Evolutionary conservation across 495 filamentous ascomycete species (phyloP).

Genomic region (Talaromyces wortmannii): DNA sequence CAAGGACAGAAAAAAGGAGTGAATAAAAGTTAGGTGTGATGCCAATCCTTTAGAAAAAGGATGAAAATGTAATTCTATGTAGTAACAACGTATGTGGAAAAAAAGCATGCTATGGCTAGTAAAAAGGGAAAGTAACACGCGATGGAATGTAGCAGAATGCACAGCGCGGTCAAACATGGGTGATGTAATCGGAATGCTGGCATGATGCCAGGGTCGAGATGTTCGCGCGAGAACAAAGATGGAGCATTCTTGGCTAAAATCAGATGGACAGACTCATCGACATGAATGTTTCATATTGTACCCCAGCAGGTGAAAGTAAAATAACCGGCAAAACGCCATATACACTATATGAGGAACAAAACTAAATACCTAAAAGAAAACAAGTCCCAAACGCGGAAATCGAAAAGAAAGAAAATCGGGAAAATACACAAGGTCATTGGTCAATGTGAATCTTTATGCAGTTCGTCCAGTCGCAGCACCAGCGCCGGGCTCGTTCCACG

Average conservation of each 20-base stretch:
- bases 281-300: not conserved
- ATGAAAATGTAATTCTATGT: too few species aligned
- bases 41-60: too few species aligned
- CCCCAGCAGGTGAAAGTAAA: too few species aligned
- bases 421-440: not conserved
- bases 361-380: not conserved
- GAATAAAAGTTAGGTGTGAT: too few species aligned
- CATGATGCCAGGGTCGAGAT: too few species aligned
- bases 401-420: conserved; percentile 10
- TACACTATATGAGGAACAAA: not conserved
- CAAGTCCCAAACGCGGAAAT: not conserved
- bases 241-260: too few species aligned
- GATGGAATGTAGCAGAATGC: not conserved
- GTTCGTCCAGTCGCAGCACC: conserved; percentile 48
- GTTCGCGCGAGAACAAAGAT: too few species aligned
- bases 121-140: not conserved
- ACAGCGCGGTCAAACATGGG: not conserved
- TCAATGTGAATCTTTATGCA: not conserved
- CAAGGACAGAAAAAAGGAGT: too few species aligned
- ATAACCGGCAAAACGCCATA: not conserved
- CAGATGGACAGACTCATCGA: not conserved
- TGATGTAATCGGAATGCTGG: not conserved
- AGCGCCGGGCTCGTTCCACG: conserved; percentile 79
- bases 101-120: not conserved
- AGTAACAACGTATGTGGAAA: not conserved